Evolutionary conservation across 345 rosid genomes (phyloP).

Genomic region (Moricandia moricandioides): DNA sequence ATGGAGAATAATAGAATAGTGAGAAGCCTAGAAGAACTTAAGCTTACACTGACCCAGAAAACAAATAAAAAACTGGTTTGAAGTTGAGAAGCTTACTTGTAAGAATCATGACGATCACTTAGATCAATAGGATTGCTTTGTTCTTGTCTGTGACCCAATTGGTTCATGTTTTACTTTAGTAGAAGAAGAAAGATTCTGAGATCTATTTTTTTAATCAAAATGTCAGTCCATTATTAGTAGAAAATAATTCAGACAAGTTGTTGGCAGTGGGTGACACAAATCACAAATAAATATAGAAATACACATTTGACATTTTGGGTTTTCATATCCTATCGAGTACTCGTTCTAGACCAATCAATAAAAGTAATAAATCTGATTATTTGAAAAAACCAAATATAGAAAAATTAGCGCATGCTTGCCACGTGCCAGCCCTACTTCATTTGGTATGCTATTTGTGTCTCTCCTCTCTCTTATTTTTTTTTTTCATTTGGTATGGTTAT

Average conservation of each 20-base stretch:
- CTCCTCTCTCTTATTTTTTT: too few species aligned
- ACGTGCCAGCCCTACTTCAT: too few species aligned
- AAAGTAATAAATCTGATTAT: too few species aligned
- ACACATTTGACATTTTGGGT: not conserved
- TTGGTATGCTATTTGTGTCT: too few species aligned
- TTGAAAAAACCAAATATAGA: too few species aligned
- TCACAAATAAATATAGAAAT: not conserved
- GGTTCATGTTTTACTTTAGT: not conserved
- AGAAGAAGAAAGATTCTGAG: not conserved
- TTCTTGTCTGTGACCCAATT: not conserved
- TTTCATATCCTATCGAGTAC: too few species aligned
- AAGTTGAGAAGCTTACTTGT: not conserved
- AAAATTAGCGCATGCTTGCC: too few species aligned
- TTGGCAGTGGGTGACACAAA: not conserved
- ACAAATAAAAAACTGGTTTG: not conserved
- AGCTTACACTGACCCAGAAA: not conserved
- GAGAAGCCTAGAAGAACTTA: not conserved
- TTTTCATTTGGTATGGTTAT: too few species aligned
- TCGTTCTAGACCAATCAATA: too few species aligned
- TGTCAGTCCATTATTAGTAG: not conserved
- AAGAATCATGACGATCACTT: slow-evolving; percentile 14
- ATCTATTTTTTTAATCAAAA: not conserved
- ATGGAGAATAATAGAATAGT: not conserved
- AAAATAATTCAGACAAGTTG: not conserved
- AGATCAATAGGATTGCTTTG: slow-evolving; percentile 2